phyloP scores from a whole-genome alignment of 768 basidiomycete species.

The Russula sp. region DNA sequence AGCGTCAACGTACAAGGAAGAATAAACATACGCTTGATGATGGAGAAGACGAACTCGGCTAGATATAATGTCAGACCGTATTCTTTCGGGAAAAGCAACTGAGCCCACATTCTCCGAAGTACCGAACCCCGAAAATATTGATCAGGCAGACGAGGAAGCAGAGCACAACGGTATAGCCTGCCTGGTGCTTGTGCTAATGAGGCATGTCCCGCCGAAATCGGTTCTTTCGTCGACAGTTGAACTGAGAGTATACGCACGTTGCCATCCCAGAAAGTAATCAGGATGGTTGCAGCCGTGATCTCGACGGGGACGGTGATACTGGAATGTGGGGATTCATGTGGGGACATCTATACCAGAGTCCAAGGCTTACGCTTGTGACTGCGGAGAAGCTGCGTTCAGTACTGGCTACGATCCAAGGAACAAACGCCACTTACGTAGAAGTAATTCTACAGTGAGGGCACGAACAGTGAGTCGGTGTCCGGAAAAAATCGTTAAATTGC shows the following conservation, averaged over 20 bases:
- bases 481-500: conserved; percentile 2
- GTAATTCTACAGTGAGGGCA: conserved; percentile 39
- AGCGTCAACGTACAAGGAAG: conserved; percentile 10
- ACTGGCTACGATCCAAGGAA: background rate
- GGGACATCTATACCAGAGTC: background rate
- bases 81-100: background rate
- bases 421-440: conserved; percentile 39
- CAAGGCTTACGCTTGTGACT: conserved; percentile 31
- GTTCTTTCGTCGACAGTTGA: background rate
- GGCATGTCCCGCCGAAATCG: background rate
- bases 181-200: conserved; percentile 41
- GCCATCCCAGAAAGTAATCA: conserved; percentile 68
- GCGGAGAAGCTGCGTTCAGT: background rate
- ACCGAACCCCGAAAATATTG: conserved; percentile 70
- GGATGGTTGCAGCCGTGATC: conserved; percentile 62
- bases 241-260: conserved; percentile 36
- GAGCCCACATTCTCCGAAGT: conserved; percentile 50
- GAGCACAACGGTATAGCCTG: conserved; percentile 55
- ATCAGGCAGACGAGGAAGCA: conserved; percentile 51
- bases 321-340: background rate
- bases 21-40: conserved; percentile 50
- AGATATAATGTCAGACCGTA: background rate
- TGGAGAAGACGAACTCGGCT: conserved; percentile 62
- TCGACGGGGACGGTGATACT: conserved; percentile 65
- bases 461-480: background rate